Evolutionary conservation across 495 filamentous ascomycete genomes (phyloP), one percentile per base, ranked within the genome.

Genomic region (Lasiosphaeria hispida): DNA sequence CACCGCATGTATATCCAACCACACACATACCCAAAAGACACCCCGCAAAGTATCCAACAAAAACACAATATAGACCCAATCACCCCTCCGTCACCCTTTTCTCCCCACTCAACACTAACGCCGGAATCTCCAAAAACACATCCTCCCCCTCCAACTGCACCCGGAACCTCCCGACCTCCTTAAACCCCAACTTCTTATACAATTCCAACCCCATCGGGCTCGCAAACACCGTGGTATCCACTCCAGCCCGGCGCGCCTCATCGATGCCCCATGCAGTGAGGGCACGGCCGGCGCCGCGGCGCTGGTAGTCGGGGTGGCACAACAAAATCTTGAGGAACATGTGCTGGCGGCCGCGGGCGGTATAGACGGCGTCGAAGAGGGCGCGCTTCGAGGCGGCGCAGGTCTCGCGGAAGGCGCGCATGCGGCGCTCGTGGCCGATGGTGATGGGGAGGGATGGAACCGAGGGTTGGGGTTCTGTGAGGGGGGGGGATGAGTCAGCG

Each of bases 191-290:
- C 44, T 61, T 61, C 17, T 10, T 36, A 44, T 72, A 72, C 15
- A 72, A 49, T 10, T 15, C 4, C 8, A 58, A 15, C 13, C 65
- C 69, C 63, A 66, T 70, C 13, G 68, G 65, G 51, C 63, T 63
- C 7, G 69, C 61, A 50, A 70, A 67, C 34, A 69, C 62, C 3
- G 64, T 68, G 1, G 67, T 64, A 51, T 56, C 41, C 18, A 66
- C 39, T 10, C 67, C 59, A 7, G 49, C 10, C 8, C 41, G 36
- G 0, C 39, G 42, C 3, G 65, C 67, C 18, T 56, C 49, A 0
- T 74, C 63, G 41, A 78, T 75, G 3, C 80, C 80, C 80, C 81
- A 85, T 14, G 65, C 37, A 4, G 81, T 67, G 1, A 84, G 73
- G 62, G 77, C 72, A 1, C 69, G 67, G 8, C 77, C 81, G 0